phyloP scores from a whole-genome alignment of 768 basidiomycete species.

The Suillus decipiens region DNA sequence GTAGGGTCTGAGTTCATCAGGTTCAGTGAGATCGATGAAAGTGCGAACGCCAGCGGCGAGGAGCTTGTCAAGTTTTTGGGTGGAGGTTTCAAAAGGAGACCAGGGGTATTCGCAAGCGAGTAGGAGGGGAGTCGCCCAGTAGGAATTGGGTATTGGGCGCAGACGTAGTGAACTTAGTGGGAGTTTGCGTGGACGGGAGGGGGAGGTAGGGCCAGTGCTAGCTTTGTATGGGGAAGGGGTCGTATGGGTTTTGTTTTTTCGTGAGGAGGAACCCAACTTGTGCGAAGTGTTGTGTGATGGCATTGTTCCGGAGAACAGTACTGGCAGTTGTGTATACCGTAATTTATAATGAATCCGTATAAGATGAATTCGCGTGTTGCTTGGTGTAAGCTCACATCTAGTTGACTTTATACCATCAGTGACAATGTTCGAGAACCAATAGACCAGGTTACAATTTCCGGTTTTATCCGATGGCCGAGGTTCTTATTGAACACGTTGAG shows the following conservation, averaged over 20 bases:
- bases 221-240: not conserved
- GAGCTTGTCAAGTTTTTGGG: constrained; percentile 73
- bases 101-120: constrained; percentile 85
- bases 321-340: not conserved
- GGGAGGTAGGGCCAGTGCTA: not conserved
- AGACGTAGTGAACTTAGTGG: constrained; percentile 17
- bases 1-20: constrained; percentile 74
- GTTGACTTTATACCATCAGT: not conserved
- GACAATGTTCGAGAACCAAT: not conserved
- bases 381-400: not conserved
- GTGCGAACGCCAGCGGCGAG: constrained; percentile 74
- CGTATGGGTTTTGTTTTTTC: constrained; percentile 1
- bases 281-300: not conserved
- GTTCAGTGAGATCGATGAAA: constrained; percentile 84
- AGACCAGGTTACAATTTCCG: not conserved
- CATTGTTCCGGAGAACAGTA: not conserved
- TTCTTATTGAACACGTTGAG: not conserved
- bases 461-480: not conserved
- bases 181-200: constrained; percentile 4
- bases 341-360: not conserved
- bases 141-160: constrained; percentile 80
- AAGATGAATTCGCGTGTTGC: not conserved
- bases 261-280: not conserved
- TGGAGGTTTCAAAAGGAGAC: constrained; percentile 52
- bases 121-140: constrained; percentile 75